Evolutionary conservation across 164 flowering plant species (phyloP).

Genomic region (Protea cynaroides): DNA sequence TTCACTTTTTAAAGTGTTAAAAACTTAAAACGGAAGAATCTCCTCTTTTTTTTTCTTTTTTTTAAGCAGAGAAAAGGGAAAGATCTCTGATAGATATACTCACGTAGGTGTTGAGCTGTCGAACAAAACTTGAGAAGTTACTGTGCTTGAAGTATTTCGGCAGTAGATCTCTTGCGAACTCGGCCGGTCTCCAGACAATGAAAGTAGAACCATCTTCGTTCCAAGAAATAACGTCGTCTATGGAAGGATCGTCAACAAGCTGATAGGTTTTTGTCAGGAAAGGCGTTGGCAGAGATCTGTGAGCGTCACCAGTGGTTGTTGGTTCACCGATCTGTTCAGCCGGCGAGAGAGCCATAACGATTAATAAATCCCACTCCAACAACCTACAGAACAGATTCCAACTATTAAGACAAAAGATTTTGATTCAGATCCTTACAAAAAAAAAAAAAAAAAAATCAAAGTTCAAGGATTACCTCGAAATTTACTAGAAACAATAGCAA

Average conservation of each 20-base stretch:
- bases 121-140: slow-evolving; percentile 39
- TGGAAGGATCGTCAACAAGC: slow-evolving; percentile 34
- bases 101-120: slow-evolving; percentile 44
- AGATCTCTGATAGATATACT: too few relatives aligned
- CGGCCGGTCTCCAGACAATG: slow-evolving; percentile 35
- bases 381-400: background rate
- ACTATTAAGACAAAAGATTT: background rate
- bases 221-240: slow-evolving; percentile 40
- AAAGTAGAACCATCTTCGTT: slow-evolving; percentile 31
- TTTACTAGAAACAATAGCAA: too few relatives aligned
- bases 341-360: slow-evolving; percentile 19
- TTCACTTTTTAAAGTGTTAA: too few relatives aligned
- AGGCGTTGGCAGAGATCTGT: slow-evolving; percentile 28
- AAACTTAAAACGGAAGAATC: too few relatives aligned
- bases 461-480: too few relatives aligned
- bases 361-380: background rate
- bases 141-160: slow-evolving; percentile 34
- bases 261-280: slow-evolving; percentile 33
- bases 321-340: slow-evolving; percentile 23
- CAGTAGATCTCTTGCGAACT: slow-evolving; percentile 33
- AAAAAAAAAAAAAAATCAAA: too few relatives aligned
- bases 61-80: background rate
- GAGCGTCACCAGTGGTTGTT: slow-evolving; percentile 17
- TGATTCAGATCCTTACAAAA: background rate
- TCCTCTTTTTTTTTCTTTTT: too few relatives aligned